Conservation (phyloP, 169 alveolate genomes). For the Plasmodium gallinaceum region DNA sequence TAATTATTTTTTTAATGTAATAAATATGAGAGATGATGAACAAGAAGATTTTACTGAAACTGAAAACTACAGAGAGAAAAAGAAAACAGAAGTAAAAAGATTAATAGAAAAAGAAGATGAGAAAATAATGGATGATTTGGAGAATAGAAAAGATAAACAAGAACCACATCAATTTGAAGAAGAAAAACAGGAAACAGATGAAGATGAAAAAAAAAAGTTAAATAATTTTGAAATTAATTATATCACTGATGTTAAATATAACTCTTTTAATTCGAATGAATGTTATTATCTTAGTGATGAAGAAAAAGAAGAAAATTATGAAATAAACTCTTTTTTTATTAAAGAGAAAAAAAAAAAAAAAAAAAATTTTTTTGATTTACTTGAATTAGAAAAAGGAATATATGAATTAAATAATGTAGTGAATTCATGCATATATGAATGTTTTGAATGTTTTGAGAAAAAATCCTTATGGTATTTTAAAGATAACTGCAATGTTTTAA, state of each 20-base stretch:
- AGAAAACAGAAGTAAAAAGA: not conserved
- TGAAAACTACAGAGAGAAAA: slow-evolving; percentile 1
- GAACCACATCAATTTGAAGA: not conserved
- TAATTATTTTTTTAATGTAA: slow-evolving; percentile 29
- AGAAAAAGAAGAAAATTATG: slow-evolving; percentile 40
- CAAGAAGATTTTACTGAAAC: not conserved
- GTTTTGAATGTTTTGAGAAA: slow-evolving; percentile 56
- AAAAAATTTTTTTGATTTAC: slow-evolving; percentile 41
- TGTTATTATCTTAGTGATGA: slow-evolving; percentile 39
- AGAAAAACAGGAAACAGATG: not conserved
- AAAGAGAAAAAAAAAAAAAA: slow-evolving; percentile 21
- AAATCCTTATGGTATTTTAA: slow-evolving; percentile 46
- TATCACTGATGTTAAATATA: slow-evolving; percentile 24
- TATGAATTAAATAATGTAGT: slow-evolving; percentile 62
- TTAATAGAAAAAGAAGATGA: not conserved
- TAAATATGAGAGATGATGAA: not conserved
- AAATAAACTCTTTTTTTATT: slow-evolving; percentile 65
- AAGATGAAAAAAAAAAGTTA: slow-evolving; percentile 16
- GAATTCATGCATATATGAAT: slow-evolving; percentile 67
- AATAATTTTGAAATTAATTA: slow-evolving; percentile 37
- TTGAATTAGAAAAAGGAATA: slow-evolving; percentile 68
- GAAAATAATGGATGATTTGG: not conserved
- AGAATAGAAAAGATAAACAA: not conserved
- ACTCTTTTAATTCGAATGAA: slow-evolving; percentile 29
- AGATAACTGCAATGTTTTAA: slow-evolving; percentile 15